A percentile compares a stretch with the other conserved stretches of the same genome.
Evolutionary conservation across 179 eudicot genomes (phyloP).

Genomic region (Heliamphora pulchella): DNA sequence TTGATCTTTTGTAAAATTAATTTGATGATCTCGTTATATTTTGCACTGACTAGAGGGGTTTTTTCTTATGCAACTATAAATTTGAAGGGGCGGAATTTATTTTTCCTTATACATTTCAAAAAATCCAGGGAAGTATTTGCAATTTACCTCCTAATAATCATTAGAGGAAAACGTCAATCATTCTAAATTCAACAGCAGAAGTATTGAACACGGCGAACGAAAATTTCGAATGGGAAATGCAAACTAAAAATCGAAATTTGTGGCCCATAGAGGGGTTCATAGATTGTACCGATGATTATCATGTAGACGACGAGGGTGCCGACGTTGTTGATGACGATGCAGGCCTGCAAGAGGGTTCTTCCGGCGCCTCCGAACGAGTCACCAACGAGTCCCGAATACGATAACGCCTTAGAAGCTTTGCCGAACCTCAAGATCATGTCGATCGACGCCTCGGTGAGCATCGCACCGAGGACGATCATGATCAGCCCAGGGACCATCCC

Average conservation of each 20-base stretch:
- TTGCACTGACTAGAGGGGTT: too few species aligned
- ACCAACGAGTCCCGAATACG: conserved; percentile 55
- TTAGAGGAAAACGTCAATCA: too few species aligned
- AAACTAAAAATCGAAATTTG: background rate
- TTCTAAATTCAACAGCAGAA: too few species aligned
- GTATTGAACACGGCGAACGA: too few species aligned
- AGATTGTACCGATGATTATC: conserved; percentile 69
- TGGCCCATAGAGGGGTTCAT: background rate
- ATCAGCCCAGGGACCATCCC: conserved; percentile 57
- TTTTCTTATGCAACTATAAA: too few species aligned
- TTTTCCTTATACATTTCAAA: too few species aligned
- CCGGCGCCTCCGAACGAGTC: conserved; percentile 61
- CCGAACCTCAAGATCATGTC: conserved; percentile 58
- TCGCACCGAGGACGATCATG: conserved; percentile 40
- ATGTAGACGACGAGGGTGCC: conserved; percentile 72
- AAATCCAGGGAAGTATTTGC: too few species aligned
- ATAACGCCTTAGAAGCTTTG: conserved; percentile 38
- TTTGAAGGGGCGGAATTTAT: too few species aligned
- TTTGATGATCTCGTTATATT: too few species aligned
- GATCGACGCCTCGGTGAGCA: conserved; percentile 58
- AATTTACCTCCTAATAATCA: too few species aligned
- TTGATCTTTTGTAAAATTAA: too few species aligned
- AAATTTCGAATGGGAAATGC: background rate
- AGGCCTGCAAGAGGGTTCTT: conserved; percentile 37
- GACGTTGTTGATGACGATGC: conserved; percentile 53